Evolutionary conservation across 2,329 filamentous ascomycete genomes (phyloP), one percentile per base, ranked within the genome.

Genomic region (Fusarium chuoi): DNA sequence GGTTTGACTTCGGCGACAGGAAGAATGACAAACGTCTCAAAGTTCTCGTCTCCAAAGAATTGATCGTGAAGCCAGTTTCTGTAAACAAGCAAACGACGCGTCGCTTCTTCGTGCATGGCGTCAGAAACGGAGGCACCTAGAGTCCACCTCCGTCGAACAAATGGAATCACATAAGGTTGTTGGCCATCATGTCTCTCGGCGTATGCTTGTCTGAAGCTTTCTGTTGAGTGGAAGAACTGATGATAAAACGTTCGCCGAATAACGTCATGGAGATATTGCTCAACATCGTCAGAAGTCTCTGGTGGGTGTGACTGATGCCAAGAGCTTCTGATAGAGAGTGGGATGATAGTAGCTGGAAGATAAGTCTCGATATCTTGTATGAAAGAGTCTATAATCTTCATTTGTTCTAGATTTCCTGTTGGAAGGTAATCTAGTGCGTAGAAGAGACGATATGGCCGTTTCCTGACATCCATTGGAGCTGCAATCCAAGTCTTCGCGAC

Each of bases 381-480:
- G 8, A 52, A 52, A 6, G n/a, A 52, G n/a, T 17, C 7, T 1
- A 38, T 52, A 2, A 26, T 26, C n/a, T 6, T 22, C 33, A 15
- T 26, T 7, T 52, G 33, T 3, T 26, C 18, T 3, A 3, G 13
- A 2, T 17, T 52, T 5, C 2, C 18, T 3, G 6, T 26, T 28
- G 33, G 49, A 15, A 38, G n/a, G 6, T 52, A 28, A 13, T 52
- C 49, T 1, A 26, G 9, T 26, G 49, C n/a, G 6, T 28, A 39
- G 17, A 54, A 9, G 33, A 54, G 35, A 17, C 51, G 18, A 54
- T 39, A 39, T 12, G 33, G 24, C 2, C 17, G 13, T 4, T 20
- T 36, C 3, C 5, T 38, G 4, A 17, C 0, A 5, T 6, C 0
- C 10, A 5, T 11, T 28, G 20, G 12, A n/a, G 18, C 4, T 3